These are phyloP conservation scores for Purshia tridentata DNA, from an alignment of 306 rosid genomes.

Conservation along the genomic window DNA sequence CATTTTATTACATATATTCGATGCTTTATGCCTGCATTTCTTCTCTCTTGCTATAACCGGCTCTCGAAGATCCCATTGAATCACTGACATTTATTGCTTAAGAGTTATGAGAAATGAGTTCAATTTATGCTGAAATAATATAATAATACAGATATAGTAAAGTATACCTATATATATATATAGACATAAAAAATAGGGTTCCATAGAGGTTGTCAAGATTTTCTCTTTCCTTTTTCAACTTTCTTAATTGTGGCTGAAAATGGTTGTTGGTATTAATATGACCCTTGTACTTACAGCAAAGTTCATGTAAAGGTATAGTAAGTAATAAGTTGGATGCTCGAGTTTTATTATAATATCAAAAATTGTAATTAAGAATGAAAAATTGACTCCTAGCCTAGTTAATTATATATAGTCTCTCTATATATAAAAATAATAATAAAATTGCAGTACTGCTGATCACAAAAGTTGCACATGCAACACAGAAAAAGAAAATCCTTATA, in stretches of 20 bases:
- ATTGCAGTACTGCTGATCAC: background rate
- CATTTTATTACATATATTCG: background rate
- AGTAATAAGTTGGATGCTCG: too few species aligned
- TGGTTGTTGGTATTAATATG: constrained; percentile 7
- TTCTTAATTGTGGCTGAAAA: background rate
- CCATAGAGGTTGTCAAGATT: constrained; percentile 6
- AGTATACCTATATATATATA: background rate
- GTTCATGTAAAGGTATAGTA: background rate
- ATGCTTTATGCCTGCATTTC: background rate
- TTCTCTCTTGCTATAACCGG: background rate
- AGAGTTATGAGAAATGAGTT: background rate
- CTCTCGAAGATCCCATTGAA: background rate
- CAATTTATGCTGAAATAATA: background rate
- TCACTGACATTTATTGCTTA: background rate
- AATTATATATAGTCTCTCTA: too few species aligned
- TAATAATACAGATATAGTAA: background rate
- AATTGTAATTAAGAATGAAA: too few species aligned
- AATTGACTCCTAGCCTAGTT: too few species aligned
- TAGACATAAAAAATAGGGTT: background rate
- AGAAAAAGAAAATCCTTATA: background rate
- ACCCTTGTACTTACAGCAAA: background rate
- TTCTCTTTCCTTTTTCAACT: background rate
- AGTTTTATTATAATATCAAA: too few species aligned
- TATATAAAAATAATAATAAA: too few species aligned
- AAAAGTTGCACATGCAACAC: background rate